Evolutionary conservation across 768 basidiomycete genomes (phyloP), one percentile per base, ranked within the genome.

Genomic region (Dictyophora rubrovolvata): DNA sequence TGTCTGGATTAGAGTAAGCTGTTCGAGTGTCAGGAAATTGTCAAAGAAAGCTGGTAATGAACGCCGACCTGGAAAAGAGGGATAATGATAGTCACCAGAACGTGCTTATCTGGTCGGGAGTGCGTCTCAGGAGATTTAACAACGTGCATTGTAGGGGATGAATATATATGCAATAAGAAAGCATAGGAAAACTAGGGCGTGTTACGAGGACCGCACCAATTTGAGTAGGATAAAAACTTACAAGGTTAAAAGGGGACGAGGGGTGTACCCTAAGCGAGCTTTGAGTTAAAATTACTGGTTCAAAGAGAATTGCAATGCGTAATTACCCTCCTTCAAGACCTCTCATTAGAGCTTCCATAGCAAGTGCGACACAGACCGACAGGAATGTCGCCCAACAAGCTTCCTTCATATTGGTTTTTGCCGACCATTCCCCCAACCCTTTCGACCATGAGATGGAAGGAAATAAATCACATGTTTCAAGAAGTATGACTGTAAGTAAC

Each of bases 351-450:
- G 83, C 80, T 56, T 86, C 85, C 9, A 86, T 74, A 54, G 79
- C 78, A 46, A 88, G 79, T 0, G 83, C 81, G 17, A 70, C 74
- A 61, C 87, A 88, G 9, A 86, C 78, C 12, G 88, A 73, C 46
- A 77, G 75, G 67, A 89, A 90, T 0, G 86, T 87, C 34, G 71
- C 72, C 88, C 89, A 90, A 67, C 87, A 88, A 10, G 89, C 72
- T 22, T 82, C 74, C 0, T 76, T 69, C 74, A 86, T 87, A 37
- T 82, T 78, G 63, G 74, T 76, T 35, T 70, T 64, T 8, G 73
- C 68, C 5, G 68, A 75, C 83, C 81, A 84, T 0, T 67, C 57
- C 1, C 73, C 74, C 6, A 86, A 55, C 1, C 65, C 36, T 36
- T 70, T 70, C 11, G 78, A 61, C 18, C 67, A 70, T 48, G 66